phyloP scores from a whole-genome alignment of 192 early-diverging fungal species.

The Neocallimastix lanati region DNA sequence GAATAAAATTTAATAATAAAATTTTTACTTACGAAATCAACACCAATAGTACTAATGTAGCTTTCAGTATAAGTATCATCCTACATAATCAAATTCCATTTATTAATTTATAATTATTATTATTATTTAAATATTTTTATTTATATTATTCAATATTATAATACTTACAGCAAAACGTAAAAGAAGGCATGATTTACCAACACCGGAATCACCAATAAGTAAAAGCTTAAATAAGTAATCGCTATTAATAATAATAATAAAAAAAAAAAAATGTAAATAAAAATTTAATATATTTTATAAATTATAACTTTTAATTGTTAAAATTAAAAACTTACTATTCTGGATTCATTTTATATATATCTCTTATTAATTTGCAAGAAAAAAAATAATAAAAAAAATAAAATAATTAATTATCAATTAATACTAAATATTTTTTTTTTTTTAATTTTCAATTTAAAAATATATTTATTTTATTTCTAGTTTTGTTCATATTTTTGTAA shows the following conservation, averaged over 20 bases:
- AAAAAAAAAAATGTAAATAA: too few species aligned
- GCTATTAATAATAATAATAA: slow-evolving; percentile 19
- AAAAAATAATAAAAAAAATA: too few species aligned
- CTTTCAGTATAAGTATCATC: slow-evolving; percentile 98
- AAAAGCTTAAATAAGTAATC: slow-evolving; percentile 99
- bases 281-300: too few species aligned
- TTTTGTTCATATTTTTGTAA: too few species aligned
- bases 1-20: too few species aligned
- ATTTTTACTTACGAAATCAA: slow-evolving; percentile 96
- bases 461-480: too few species aligned
- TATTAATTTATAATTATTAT: too few species aligned
- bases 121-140: too few species aligned
- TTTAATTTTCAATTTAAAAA: too few species aligned
- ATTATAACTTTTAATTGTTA: too few species aligned
- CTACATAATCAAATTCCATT: slow-evolving; percentile 7
- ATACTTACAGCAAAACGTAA: slow-evolving; percentile 71
- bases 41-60: slow-evolving; percentile 96
- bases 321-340: neutral
- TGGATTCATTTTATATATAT: neutral
- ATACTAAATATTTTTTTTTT: too few species aligned
- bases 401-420: too few species aligned
- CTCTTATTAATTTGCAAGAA: neutral
- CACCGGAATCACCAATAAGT: slow-evolving; percentile 94
- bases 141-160: neutral
- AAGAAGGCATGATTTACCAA: slow-evolving; percentile 93